phyloP scores from a whole-genome alignment of 768 basidiomycete genomes.

The Suillus variegatus region DNA sequence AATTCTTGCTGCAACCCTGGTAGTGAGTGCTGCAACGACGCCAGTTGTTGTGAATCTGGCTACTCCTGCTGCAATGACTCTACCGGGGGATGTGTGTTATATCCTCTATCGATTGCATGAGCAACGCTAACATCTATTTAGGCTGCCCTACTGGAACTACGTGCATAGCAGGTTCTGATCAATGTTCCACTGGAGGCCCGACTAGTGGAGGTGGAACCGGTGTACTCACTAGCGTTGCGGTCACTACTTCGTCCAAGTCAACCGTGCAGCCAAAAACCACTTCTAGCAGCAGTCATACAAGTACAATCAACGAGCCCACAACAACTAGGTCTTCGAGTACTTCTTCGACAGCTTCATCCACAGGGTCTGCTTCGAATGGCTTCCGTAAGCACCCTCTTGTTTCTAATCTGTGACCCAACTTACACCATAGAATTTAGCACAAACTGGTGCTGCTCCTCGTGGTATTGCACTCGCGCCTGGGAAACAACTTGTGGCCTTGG shows the following conservation, averaged over 20 bases:
- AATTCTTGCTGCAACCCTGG: conserved; percentile 13
- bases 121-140: background rate
- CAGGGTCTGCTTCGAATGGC: background rate
- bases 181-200: background rate
- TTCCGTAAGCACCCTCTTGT: conserved; percentile 2
- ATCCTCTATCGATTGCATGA: background rate
- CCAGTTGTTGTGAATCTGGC: conserved; percentile 14
- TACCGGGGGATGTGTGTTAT: conserved; percentile 23
- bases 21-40: background rate
- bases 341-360: conserved; percentile 5
- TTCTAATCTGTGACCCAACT: background rate
- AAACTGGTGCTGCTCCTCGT: conserved; percentile 12
- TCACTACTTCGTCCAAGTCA: background rate
- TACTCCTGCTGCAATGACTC: conserved; percentile 22
- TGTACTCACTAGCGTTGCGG: background rate
- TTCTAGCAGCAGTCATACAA: background rate
- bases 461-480: conserved; percentile 4
- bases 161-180: background rate
- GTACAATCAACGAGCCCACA: background rate
- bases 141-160: conserved; percentile 19
- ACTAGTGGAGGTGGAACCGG: background rate
- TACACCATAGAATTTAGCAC: background rate
- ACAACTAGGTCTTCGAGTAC: background rate
- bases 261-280: background rate
- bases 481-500: conserved; percentile 11